Evolutionary conservation across 2,329 filamentous ascomycete genomes (phyloP).

Genomic region (Bertia moriformis): DNA sequence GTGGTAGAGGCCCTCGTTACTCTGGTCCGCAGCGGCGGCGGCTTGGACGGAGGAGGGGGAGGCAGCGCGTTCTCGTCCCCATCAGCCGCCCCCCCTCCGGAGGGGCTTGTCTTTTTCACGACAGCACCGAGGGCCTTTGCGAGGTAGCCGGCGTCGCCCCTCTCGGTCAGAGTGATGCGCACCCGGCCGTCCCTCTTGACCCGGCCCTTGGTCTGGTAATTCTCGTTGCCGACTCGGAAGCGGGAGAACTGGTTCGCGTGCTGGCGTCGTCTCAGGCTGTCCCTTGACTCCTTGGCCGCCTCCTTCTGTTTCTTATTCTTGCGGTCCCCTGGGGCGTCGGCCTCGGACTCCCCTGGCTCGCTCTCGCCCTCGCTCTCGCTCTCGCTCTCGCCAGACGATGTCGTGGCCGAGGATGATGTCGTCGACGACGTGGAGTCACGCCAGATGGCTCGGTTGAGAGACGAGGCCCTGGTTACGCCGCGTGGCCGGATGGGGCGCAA

Average conservation of each 20-base stretch:
- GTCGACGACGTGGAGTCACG: too few relatives aligned
- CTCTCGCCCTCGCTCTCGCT: slow-evolving; percentile 13
- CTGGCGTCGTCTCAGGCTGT: too few relatives aligned
- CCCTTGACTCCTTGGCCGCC: too few relatives aligned
- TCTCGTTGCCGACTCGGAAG: slow-evolving; percentile 47
- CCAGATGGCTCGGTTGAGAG: slow-evolving; percentile 13
- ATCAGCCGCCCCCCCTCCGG: slow-evolving; percentile 12
- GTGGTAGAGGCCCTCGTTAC: slow-evolving; percentile 6
- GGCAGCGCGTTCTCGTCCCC: slow-evolving; percentile 10
- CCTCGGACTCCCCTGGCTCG: slow-evolving; percentile 4
- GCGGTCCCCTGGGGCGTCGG: neutral
- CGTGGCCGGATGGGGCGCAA: slow-evolving; percentile 4
- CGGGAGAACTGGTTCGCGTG: slow-evolving; percentile 25
- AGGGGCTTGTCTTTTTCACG: slow-evolving; percentile 36
- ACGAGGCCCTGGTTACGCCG: slow-evolving; percentile 12
- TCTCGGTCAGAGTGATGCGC: slow-evolving; percentile 60
- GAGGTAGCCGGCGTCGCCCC: slow-evolving; percentile 53
- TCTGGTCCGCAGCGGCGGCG: slow-evolving; percentile 4
- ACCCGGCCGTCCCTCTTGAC: slow-evolving; percentile 58
- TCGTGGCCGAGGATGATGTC: slow-evolving; percentile 6
- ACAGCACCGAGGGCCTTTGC: slow-evolving; percentile 58
- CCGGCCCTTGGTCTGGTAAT: slow-evolving; percentile 49
- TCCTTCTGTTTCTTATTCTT: slow-evolving; percentile 3
- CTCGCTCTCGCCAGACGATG: slow-evolving; percentile 8
- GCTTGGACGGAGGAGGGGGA: slow-evolving; percentile 4